phyloP scores from a whole-genome alignment of 2,329 filamentous ascomycete species.

The Drechslerella dactyloides region DNA sequence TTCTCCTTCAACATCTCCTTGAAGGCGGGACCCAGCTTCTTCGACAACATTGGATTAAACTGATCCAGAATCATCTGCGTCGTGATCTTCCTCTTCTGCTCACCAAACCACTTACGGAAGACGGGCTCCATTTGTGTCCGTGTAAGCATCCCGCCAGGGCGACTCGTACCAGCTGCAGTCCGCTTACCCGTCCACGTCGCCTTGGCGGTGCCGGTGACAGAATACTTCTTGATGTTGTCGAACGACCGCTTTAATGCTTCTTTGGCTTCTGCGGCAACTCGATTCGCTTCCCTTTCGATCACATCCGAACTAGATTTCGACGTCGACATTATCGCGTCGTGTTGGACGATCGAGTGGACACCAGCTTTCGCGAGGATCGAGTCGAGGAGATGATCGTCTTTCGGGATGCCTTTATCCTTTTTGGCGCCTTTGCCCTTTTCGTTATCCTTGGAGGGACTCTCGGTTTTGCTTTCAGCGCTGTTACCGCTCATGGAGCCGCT shows the following conservation, averaged over 20 bases:
- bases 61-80: slow-evolving; percentile 65
- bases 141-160: slow-evolving; percentile 69
- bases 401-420: slow-evolving; percentile 54
- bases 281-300: slow-evolving; percentile 80
- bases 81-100: slow-evolving; percentile 53
- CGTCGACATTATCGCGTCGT: slow-evolving; percentile 86
- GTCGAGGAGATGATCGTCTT: slow-evolving; percentile 75
- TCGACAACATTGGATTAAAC: slow-evolving; percentile 77
- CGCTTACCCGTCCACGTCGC: slow-evolving; percentile 56
- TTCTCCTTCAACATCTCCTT: slow-evolving; percentile 79
- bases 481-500: slow-evolving; percentile 38
- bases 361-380: slow-evolving; percentile 85
- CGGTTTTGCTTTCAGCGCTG: slow-evolving; percentile 56
- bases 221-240: slow-evolving; percentile 73
- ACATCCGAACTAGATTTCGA: slow-evolving; percentile 77
- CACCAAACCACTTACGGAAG: slow-evolving; percentile 53
- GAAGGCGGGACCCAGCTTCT: slow-evolving; percentile 76
- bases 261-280: slow-evolving; percentile 78
- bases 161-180: slow-evolving; percentile 59
- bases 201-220: slow-evolving; percentile 65
- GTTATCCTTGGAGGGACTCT: slow-evolving; percentile 53
- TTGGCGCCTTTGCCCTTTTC: slow-evolving; percentile 56
- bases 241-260: slow-evolving; percentile 75
- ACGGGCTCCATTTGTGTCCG: slow-evolving; percentile 56
- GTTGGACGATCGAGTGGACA: slow-evolving; percentile 89